phyloP scores from a whole-genome alignment of 371 early-diverging fungal species.

The Funneliformis caledonium region DNA sequence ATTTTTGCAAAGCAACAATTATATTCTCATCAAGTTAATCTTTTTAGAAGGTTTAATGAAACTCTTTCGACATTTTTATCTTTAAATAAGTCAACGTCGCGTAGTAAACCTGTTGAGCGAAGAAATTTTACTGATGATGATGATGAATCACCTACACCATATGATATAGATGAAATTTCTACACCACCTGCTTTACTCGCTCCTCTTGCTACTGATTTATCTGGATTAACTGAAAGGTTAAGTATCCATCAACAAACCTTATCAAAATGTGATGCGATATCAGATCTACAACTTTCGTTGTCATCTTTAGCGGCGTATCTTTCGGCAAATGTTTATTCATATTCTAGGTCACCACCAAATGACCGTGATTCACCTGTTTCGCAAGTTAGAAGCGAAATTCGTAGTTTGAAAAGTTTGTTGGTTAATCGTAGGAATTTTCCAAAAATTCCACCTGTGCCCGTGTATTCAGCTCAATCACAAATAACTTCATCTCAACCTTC shows the following conservation, averaged over 20 bases:
- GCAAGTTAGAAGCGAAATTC: constrained; percentile 43
- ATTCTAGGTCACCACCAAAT: background rate
- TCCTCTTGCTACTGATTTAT: constrained; percentile 24
- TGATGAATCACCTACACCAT: background rate
- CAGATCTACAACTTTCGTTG: constrained; percentile 17
- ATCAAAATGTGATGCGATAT: background rate
- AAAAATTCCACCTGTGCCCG: constrained; percentile 11
- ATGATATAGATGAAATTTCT: constrained; percentile 19
- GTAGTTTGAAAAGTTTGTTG: constrained; percentile 49
- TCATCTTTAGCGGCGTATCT: constrained; percentile 1
- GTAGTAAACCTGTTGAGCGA: background rate
- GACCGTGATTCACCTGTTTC: constrained; percentile 16
- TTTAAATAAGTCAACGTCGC: background rate
- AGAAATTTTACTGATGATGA: background rate
- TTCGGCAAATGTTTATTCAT: background rate
- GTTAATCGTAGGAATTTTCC: constrained; percentile 50
- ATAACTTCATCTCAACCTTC: background rate
- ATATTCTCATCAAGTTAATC: constrained; percentile 47
- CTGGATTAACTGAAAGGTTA: constrained; percentile 5
- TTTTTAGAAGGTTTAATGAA: constrained; percentile 47
- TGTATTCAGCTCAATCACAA: background rate
- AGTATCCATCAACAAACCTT: background rate
- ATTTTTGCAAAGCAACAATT: constrained; percentile 46
- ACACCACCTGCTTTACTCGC: constrained; percentile 4
- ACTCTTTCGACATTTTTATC: constrained; percentile 36